Conservation (phyloP, 1,284 basidiomycete genomes). For the Puccinia hordei region DNA sequence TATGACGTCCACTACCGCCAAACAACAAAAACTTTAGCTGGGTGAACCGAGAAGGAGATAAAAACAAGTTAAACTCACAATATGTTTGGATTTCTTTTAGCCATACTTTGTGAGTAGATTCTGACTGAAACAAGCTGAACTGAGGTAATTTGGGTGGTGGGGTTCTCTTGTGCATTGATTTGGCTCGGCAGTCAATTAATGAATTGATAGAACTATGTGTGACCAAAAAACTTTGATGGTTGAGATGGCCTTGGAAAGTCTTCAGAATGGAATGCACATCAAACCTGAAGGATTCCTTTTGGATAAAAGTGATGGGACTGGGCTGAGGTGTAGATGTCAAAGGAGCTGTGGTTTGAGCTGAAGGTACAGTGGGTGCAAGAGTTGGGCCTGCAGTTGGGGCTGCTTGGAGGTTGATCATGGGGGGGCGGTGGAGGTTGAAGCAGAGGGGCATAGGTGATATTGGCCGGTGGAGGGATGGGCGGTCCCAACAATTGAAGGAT, state of each 20-base stretch:
- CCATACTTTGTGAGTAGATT: constrained; percentile 2
- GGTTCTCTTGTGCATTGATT: too few species aligned
- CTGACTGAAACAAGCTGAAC: constrained; percentile 4
- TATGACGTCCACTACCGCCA: too few species aligned
- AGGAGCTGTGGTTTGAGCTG: background rate
- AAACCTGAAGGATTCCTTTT: too few species aligned
- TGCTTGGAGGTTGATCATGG: background rate
- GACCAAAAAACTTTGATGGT: too few species aligned
- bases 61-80: constrained; percentile 10
- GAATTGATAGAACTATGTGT: too few species aligned
- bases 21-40: too few species aligned
- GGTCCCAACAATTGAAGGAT: background rate
- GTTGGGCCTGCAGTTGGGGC: background rate
- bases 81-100: constrained; percentile 19
- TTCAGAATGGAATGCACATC: too few species aligned
- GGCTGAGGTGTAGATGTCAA: background rate
- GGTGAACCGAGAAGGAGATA: too few species aligned
- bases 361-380: background rate
- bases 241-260: background rate
- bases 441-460: background rate
- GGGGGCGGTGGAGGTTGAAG: background rate
- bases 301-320: background rate
- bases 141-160: constrained; percentile 6
- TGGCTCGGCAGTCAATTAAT: background rate
- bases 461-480: too few species aligned